Evolutionary conservation across 306 rosid genomes (phyloP), one percentile per base, ranked within the genome.

Genomic region (Malus orientalis): DNA sequence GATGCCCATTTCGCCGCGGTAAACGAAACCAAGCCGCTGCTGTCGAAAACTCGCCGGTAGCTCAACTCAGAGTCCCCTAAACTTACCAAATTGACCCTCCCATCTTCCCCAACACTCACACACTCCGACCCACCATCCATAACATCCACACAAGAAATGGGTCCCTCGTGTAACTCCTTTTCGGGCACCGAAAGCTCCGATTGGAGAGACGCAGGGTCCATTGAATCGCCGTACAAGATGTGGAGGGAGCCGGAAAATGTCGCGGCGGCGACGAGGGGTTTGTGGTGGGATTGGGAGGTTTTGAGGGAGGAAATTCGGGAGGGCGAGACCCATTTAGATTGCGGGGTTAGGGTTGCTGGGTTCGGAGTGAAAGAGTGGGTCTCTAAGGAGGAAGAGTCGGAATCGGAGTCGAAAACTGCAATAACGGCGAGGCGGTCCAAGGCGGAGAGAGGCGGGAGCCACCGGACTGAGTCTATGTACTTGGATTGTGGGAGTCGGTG

Each of bases 1-100:
- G 98, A 94, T 20, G 95, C 98, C 98, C 98, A 94, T 79, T 86
- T 90, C 14, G 47, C 90, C 0, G 97, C 82, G 2, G 91, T 86
- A 74, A 84, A 91, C 4, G 96, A 88, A 23, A 92, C 97, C 87
- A 94, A 61, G 2, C 98, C 98, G 33, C 85, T 76, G 40, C 98
- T 92, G 78, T 94, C 96, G 36, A 81, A 94, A 60, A 94, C 47
- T 64, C 88, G 78, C 10, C 84, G 85, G 38, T 40, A 75, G 61
- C 74, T 85, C 84, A 90, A 73, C 67, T 83, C 84, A 11, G 88
- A 83, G 30, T 82, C 84, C 77, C 89, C 85, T 66, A 88, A 61
- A 18, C 60, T 76, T 11, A 90, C 96, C 86, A 90, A 61, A 75
- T 92, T 94, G 23, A 94, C 86, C 82, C 71, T 87, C 74, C 98